A percentile compares a stretch with the other conserved stretches of the same genome.
These are phyloP conservation scores for Cryomyces minteri DNA, from an alignment of 495 filamentous ascomycete species.

Conservation along the genomic window DNA sequence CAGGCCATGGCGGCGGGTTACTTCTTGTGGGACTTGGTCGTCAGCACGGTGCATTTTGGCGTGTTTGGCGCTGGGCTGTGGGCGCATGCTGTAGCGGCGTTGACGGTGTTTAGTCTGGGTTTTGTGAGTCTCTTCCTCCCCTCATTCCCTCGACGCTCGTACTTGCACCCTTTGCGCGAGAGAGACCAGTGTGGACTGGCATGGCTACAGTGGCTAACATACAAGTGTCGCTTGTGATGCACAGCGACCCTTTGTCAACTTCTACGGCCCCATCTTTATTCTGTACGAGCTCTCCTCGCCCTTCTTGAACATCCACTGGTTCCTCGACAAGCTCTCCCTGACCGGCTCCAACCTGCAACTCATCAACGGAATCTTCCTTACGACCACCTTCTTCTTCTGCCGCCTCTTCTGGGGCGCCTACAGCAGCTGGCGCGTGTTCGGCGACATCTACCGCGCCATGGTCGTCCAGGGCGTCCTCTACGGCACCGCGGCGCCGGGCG, in stretches of 20 bases:
- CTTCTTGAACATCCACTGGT: constrained; percentile 97
- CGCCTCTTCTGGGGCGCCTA: constrained; percentile 86
- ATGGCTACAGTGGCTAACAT: neutral
- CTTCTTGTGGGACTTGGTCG: constrained; percentile 79
- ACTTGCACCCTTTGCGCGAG: neutral
- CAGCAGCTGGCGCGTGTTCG: constrained; percentile 56
- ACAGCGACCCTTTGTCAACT: constrained; percentile 86
- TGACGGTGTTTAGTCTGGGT: constrained; percentile 75
- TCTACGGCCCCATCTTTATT: constrained; percentile 78
- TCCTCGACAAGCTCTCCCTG: constrained; percentile 92
- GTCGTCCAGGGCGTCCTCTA: neutral
- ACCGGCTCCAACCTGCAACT: constrained; percentile 70
- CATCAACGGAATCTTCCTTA: constrained; percentile 66
- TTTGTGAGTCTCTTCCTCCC: constrained; percentile 47
- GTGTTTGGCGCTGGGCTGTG: constrained; percentile 82
- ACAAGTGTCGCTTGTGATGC: neutral
- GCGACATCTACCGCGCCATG: constrained; percentile 53
- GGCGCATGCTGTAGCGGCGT: constrained; percentile 71
- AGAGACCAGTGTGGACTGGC: neutral
- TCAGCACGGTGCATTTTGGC: constrained; percentile 49
- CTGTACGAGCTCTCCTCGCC: constrained; percentile 94
- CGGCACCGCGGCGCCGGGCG: neutral
- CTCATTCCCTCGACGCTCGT: neutral
- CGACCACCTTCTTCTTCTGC: constrained; percentile 66
- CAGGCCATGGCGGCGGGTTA: constrained; percentile 82